A percentile compares a stretch with the other conserved stretches of the same genome.
Conservation (phyloP, 108 stramenopile species). For the Conticribra weissflogii region DNA sequence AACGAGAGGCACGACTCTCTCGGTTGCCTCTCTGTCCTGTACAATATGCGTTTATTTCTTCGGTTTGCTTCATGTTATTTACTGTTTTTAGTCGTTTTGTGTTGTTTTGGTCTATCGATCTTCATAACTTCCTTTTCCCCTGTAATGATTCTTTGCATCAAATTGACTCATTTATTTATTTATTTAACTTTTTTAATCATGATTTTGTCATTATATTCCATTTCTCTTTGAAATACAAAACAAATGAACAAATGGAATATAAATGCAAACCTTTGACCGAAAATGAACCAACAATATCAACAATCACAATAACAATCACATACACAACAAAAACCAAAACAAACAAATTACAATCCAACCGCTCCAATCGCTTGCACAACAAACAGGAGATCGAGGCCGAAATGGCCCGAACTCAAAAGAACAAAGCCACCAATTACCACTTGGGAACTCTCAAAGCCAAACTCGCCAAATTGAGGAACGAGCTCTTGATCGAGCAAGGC, state of each 20-base stretch:
- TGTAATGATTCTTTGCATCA: too few species aligned
- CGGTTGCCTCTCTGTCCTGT: neutral
- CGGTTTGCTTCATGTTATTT: slow-evolving; percentile 7
- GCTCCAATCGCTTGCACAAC: neutral
- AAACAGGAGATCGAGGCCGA: slow-evolving; percentile 91
- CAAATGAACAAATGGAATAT: slow-evolving; percentile 2
- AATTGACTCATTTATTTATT: too few species aligned
- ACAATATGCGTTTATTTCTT: too few species aligned
- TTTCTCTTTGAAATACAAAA: slow-evolving; percentile 45
- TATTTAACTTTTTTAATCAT: too few species aligned
- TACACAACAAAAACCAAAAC: neutral
- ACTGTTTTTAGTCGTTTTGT: slow-evolving; percentile 35
- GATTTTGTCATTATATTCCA: too few species aligned
- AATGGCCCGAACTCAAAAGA: slow-evolving; percentile 95
- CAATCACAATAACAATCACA: neutral
- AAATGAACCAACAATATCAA: neutral
- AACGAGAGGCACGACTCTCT: neutral
- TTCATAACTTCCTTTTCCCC: slow-evolving; percentile 38
- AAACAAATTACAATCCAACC: neutral
- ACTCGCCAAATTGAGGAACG: slow-evolving; percentile 93
- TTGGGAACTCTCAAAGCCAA: slow-evolving; percentile 98
- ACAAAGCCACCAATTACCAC: slow-evolving; percentile 89
- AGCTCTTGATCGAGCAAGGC: slow-evolving; percentile 91
- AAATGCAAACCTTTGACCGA: too few species aligned
- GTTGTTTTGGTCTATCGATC: slow-evolving; percentile 26